Conservation (phyloP, 768 basidiomycete species). For the Mrakia blollopis region DNA sequence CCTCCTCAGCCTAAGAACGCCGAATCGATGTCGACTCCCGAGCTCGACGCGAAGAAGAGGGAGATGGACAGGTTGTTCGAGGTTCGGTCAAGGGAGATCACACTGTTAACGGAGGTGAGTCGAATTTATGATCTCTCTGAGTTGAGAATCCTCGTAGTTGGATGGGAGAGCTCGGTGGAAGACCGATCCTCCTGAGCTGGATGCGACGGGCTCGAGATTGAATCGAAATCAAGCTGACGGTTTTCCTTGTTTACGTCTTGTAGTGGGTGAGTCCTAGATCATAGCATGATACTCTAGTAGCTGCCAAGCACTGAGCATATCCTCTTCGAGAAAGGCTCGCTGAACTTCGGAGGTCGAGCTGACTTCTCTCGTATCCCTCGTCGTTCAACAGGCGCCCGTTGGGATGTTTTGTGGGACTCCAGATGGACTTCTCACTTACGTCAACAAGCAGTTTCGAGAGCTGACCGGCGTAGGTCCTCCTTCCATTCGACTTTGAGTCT, state of each 20-base stretch:
- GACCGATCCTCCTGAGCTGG: too few species aligned
- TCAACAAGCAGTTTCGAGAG: conserved; percentile 6
- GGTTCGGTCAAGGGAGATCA: neutral
- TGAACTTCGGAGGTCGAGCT: neutral
- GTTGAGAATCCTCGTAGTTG: too few species aligned
- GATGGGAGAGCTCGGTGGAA: too few species aligned
- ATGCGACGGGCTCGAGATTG: too few species aligned
- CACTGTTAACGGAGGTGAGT: neutral
- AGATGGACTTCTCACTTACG: neutral
- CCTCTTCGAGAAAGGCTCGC: too few species aligned
- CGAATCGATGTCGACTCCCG: neutral
- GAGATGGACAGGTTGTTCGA: conserved; percentile 8
- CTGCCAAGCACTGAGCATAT: too few species aligned
- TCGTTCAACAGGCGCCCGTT: neutral
- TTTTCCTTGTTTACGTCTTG: too few species aligned
- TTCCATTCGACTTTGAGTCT: neutral
- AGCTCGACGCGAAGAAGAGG: conserved; percentile 10
- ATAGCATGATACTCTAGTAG: too few species aligned
- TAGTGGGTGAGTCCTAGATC: too few species aligned
- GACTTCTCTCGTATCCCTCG: neutral
- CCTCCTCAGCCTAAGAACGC: neutral
- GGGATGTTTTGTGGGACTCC: neutral
- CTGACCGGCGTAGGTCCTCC: neutral
- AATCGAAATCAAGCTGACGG: too few species aligned
- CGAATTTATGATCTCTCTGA: too few species aligned